Conservation (phyloP, 257 asterid species). For the Echium plantagineum region DNA sequence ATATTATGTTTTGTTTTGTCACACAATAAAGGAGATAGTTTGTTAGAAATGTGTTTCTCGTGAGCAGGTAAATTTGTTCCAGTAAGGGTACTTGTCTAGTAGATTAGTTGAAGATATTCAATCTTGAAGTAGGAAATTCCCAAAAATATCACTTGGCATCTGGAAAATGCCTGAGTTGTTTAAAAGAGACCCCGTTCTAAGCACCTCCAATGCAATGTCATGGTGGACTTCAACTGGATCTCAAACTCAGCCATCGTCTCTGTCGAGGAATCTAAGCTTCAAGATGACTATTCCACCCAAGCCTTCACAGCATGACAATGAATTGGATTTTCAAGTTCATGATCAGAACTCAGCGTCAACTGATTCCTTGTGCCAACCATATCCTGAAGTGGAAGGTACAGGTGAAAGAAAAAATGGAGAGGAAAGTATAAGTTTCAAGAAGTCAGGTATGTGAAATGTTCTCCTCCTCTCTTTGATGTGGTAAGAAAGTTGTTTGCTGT, state of each 20-base stretch:
- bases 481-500: neutral
- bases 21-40: neutral
- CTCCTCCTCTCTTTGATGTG: neutral
- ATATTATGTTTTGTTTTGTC: neutral
- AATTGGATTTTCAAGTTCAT: slow-evolving; percentile 13
- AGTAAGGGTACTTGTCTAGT: neutral
- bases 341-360: slow-evolving; percentile 21
- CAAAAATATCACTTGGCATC: neutral
- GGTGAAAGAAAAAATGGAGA: slow-evolving; percentile 11
- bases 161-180: slow-evolving; percentile 12
- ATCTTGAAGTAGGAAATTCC: neutral
- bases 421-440: slow-evolving; percentile 1
- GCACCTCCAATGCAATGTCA: slow-evolving; percentile 4
- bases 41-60: neutral
- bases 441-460: slow-evolving; percentile 10
- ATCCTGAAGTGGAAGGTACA: slow-evolving; percentile 11
- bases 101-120: neutral
- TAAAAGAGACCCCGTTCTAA: slow-evolving; percentile 6
- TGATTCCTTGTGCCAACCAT: slow-evolving; percentile 20
- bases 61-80: slow-evolving; percentile 7
- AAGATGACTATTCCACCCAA: slow-evolving; percentile 2
- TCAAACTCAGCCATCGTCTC: slow-evolving; percentile 10
- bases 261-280: slow-evolving; percentile 12
- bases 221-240: slow-evolving; percentile 12
- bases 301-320: slow-evolving; percentile 3